Conservation (phyloP, 208 protist species). For the Acanthamoeba castellanii region DNA sequence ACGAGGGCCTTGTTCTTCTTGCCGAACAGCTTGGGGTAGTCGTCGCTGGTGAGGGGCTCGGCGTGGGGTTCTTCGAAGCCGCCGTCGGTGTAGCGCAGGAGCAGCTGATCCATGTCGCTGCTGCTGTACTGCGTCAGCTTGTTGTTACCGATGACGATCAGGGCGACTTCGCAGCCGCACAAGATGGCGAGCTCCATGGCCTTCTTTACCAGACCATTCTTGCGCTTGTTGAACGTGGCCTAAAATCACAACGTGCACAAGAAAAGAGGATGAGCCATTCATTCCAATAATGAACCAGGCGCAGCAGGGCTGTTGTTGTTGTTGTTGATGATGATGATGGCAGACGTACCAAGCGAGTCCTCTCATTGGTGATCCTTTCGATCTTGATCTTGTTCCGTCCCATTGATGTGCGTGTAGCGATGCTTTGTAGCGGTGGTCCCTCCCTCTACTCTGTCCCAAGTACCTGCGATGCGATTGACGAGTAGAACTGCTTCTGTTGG, state of each 20-base stretch:
- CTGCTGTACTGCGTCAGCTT: conserved; percentile 73
- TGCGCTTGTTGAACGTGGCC: conserved; percentile 75
- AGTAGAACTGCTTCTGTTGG: not conserved
- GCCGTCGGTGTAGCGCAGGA: conserved; percentile 58
- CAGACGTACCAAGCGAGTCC: conserved; percentile 45
- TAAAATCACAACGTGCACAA: not conserved
- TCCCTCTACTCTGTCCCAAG: conserved; percentile 31
- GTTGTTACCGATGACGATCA: conserved; percentile 74
- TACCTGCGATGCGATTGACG: not conserved
- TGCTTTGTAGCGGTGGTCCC: not conserved
- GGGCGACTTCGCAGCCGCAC: conserved; percentile 68
- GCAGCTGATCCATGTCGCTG: conserved; percentile 70
- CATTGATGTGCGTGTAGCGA: conserved; percentile 2
- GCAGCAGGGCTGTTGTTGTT: not conserved
- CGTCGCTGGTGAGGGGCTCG: conserved; percentile 30
- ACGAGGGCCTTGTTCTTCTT: conserved; percentile 20
- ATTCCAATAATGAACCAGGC: not conserved
- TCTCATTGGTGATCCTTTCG: conserved; percentile 65
- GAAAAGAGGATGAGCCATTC: not conserved
- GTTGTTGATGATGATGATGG: not conserved
- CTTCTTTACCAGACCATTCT: conserved; percentile 69
- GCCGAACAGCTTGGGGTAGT: conserved; percentile 31
- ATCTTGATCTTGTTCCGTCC: conserved; percentile 72
- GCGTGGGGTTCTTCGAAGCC: conserved; percentile 49
- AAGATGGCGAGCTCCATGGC: conserved; percentile 74